phyloP scores from a whole-genome alignment of 1,284 basidiomycete genomes.

The Gomphus sp. region DNA sequence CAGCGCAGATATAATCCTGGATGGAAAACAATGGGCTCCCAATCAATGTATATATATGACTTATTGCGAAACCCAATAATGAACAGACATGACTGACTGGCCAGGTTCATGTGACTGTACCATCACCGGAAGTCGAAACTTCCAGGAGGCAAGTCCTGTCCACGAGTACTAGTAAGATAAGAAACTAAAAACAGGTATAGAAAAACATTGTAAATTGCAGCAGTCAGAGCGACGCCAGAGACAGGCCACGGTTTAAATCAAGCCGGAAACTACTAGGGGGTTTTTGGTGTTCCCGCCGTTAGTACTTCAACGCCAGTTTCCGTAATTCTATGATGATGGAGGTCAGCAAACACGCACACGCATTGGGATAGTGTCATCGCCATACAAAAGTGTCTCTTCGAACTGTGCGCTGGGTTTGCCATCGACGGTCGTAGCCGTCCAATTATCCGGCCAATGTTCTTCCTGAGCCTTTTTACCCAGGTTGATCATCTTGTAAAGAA shows the following conservation, averaged over 20 bases:
- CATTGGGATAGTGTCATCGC: constrained; percentile 12
- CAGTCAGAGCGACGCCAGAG: not conserved
- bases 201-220: not conserved
- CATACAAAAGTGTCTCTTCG: constrained; percentile 85
- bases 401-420: constrained; percentile 90
- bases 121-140: no score
- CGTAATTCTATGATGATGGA: constrained; percentile 56
- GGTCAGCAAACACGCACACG: constrained; percentile 10
- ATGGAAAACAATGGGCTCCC: not conserved
- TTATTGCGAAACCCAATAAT: no score
- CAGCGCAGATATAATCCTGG: not conserved
- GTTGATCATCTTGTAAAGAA: constrained; percentile 75
- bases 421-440: constrained; percentile 90
- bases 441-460: constrained; percentile 82
- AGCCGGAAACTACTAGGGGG: constrained; percentile 20
- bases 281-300: constrained; percentile 49
- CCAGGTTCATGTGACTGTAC: no score
- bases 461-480: constrained; percentile 65
- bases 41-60: no score
- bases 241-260: not conserved
- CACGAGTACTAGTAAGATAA: not conserved
- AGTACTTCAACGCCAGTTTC: constrained; percentile 87
- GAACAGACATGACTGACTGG: no score
- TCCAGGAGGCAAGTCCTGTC: no score
- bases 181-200: not conserved